Base-by-base conservation (phyloP, 192 early-diverging fungal genomes). In the Coemansia sp. region DNA sequence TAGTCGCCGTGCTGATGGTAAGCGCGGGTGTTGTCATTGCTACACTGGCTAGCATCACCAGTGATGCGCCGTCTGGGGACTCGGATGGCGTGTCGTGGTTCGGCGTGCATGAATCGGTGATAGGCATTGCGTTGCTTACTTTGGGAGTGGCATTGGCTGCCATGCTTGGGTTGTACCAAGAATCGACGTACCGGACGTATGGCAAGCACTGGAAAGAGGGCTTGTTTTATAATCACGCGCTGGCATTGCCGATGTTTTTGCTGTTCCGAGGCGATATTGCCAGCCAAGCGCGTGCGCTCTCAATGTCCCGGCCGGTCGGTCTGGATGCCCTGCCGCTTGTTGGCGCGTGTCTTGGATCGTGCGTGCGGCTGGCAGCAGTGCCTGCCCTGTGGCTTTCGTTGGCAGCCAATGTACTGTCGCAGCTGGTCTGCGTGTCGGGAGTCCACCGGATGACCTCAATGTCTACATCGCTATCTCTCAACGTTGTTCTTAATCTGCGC, bases 351-450 rank as follows among this genome's bases (percentile, higher is more conserved):
- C 57, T 65, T 8, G 32, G 15, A 6, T n/a, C 42, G 4, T 19
- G 47, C 15, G 8, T 90, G 35, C 62, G 62, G 14, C 43, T 60
- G 7, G 64, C 82, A 1, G 59, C 67, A 6, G 59, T 94, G 4
- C 93, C 92, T 0, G 73, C 67, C 17, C 57, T 93, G 49, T 96
- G 93, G 92, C 38, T 88, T 6, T 91, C 89, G 67, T 74, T 95
- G 19, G 65, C 75, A 0, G 65, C 89, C 35, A 94, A 96, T 46
- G 80, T 89, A 0, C 40, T 90, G 17, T 94, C 94, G 35, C 95
- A 96, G 91, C 92, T 92, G 80, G 84, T 94, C 41, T 97, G 95
- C 61, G 91, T 94, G 5, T 89, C 93, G 32, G 95, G 93, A 6
- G 95, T 97, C 1, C 91, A 94, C 53, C 83, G 88, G 25, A 74